Base-by-base conservation (phyloP, 352 stramenopile species). In the Phytophthora aleatoria region DNA sequence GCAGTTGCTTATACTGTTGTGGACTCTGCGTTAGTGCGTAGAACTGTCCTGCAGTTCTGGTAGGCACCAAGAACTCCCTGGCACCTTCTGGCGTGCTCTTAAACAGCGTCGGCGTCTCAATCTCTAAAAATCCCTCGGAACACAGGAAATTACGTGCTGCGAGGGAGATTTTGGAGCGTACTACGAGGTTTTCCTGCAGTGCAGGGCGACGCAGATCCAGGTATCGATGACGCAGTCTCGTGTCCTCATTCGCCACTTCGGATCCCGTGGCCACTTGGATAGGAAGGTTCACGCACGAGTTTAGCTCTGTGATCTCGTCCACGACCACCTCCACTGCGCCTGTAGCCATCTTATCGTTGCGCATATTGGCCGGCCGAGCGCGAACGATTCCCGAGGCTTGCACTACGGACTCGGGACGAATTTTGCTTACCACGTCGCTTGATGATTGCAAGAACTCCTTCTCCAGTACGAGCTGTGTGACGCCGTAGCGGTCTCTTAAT, bases 1-100 rank as follows among this genome's bases (percentile, higher is more conserved):
- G 69, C 52, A 97, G 54, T 72, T 97, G 89, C 69, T 97, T 97
- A 83, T 97, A 96, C 70, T 96, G 89, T 69, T 97, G 91, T 13
- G 91, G 91, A 62, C 85, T 96, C 65, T 97, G 91, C 35, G 85
- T 91, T 33, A 97, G 74, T 20, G 91, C 91, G 51, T 96, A 97
- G 59, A 94, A 94, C 61, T 83, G 73, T 5, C 83, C 84, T 54
- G 75, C 65, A 9, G 67, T 85, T 27, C 86, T 71, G 11, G 86
- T 92, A 1, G 88, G 89, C 42, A 97, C 88, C 5, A 97, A 61
- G 42, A 96, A 97, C 71, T 97, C 89, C 9, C 89, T 69, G 3
- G 89, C 88, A 1, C 89, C 89, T 71, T 97, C 89, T 1, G 89
- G 89, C 20, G 88, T 97, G 59, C 77, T 90, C 69, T 95, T 96